Base-by-base conservation (phyloP, 768 basidiomycete genomes). In the Termitomyces sp. region DNA sequence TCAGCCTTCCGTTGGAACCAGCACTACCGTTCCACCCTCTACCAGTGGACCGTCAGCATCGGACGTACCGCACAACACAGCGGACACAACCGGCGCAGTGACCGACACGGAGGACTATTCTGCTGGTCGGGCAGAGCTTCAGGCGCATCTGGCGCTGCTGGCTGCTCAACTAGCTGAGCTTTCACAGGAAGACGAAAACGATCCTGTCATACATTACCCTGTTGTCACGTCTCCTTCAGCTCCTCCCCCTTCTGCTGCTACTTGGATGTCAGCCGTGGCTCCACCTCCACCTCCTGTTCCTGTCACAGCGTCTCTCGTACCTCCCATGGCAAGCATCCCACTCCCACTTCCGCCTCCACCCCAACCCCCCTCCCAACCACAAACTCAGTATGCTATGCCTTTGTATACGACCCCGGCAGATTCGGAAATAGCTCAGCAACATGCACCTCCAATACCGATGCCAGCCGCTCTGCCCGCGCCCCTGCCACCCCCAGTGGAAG, bases 141-240 rank as follows among this genome's bases (percentile, higher is more conserved):
- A 91, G 66, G 88, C 86, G 0, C 87, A 87, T 62, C 76, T 91
- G 46, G 88, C 85, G 3, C 76, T 91, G 33, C 68, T 91, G 56
- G 87, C 89, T 5, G 86, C 85, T 0, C 90, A 91, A 66, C 68
- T 92, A 27, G 81, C 82, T 27, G 89, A 89, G 67, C 75, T 90
- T 49, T 84, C 81, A 15, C 81, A 83, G 54, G 73, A 71, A 27
- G 75, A 77, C 36, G 73, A 74, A 34, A 69, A 61, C 15, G 58
- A 59, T 50, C 47, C 51, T 33, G 42, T 61, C 6, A 48, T 64
- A n/a, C 57, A 61, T 24, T 63, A 63, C 16, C 62, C 62, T 2
- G 57, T 61, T 8, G 41, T 64, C 2, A 36, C n/a, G 6, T 22
- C 51, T 47, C 36, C 22, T 11, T 22, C 56, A 27, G 42, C 16